Percentiles rank a stretch among this genome's conserved stretches.
Conservation (phyloP, 139 green algal genomes). For the Coelastrella sp. region DNA sequence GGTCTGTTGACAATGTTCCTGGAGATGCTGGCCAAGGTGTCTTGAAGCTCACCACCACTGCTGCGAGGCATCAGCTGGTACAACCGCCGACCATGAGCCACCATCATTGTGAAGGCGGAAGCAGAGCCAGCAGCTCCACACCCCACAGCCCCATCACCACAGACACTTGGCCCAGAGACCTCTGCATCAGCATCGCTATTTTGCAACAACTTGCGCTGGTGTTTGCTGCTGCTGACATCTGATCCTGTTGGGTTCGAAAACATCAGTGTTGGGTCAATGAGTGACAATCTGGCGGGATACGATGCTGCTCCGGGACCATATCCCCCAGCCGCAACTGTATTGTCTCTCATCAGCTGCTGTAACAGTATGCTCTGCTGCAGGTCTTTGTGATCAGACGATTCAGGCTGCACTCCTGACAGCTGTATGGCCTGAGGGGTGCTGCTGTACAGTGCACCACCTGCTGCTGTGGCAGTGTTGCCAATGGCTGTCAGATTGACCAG, state of each 20-base stretch:
- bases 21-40: background rate
- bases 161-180: no score
- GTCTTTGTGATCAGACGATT: background rate
- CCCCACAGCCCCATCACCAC: no score
- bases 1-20: background rate
- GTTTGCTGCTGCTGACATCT: background rate
- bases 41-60: background rate
- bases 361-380: background rate
- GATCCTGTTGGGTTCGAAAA: no score
- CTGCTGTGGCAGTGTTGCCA: background rate
- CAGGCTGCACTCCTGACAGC: background rate
- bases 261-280: background rate
- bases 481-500: background rate
- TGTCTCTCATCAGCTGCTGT: background rate
- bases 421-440: slow-evolving; percentile 5
- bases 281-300: background rate
- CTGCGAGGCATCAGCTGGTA: background rate
- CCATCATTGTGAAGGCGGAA: no score
- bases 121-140: no score
- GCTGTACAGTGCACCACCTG: slow-evolving; percentile 19
- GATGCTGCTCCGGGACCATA: slow-evolving; percentile 33
- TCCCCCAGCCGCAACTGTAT: background rate
- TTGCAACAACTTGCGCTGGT: background rate
- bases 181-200: no score
- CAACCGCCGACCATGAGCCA: background rate